A percentile compares a stretch with the other conserved stretches of the same genome.
Evolutionary conservation across 495 filamentous ascomycete species (phyloP).

Genomic region (Monascus purpureus): DNA sequence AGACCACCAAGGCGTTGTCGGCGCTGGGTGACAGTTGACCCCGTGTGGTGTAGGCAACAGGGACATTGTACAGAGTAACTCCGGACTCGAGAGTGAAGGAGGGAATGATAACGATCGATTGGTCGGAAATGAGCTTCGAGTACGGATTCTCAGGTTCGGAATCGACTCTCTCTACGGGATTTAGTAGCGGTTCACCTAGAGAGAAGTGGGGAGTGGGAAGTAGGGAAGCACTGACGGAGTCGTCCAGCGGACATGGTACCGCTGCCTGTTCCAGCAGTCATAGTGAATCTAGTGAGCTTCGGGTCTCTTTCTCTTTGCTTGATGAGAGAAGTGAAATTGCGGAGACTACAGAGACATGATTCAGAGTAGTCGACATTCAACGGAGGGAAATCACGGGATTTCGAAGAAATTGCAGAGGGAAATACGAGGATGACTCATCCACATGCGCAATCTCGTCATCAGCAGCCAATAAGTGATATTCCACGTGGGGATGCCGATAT

Average conservation of each 20-base stretch:
- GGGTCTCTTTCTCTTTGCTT: too few species aligned
- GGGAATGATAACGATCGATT: constrained; percentile 72
- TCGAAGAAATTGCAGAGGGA: too few species aligned
- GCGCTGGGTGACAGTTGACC: constrained; percentile 58
- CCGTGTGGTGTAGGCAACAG: constrained; percentile 80
- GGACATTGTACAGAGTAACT: constrained; percentile 72
- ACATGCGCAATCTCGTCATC: too few species aligned
- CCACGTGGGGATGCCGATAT: too few species aligned
- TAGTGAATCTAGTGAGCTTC: too few species aligned
- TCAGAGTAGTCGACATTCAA: too few species aligned
- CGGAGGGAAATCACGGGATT: too few species aligned
- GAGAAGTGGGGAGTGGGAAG: constrained; percentile 2
- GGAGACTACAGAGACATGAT: too few species aligned
- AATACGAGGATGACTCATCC: too few species aligned
- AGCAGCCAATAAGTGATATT: too few species aligned
- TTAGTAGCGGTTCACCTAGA: constrained; percentile 34
- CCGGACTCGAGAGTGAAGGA: constrained; percentile 91
- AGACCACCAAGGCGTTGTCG: constrained; percentile 94
- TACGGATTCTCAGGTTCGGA: constrained; percentile 87
- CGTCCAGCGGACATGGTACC: constrained; percentile 8
- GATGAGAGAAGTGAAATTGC: too few species aligned
- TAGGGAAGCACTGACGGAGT: constrained; percentile 31
- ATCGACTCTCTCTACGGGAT: constrained; percentile 50
- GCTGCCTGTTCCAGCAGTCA: constrained; percentile 17
- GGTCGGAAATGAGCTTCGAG: constrained; percentile 69